These are phyloP conservation scores for Aspergillus bridgeri DNA, from an alignment of 495 filamentous ascomycete species.

Conservation along the genomic window DNA sequence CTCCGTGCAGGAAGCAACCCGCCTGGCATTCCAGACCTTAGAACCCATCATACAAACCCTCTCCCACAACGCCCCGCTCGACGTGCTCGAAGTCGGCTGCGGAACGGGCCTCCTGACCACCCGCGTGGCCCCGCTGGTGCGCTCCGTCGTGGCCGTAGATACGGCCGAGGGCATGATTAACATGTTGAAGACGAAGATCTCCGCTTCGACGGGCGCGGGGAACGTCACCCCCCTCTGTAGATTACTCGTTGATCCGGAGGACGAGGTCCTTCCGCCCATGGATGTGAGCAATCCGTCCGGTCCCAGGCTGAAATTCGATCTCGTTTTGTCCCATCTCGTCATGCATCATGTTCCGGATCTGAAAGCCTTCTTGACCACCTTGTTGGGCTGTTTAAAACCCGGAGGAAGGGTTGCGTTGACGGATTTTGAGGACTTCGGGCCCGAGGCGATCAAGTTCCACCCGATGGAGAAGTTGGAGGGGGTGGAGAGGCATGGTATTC, in stretches of 20 bases:
- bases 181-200: conserved; percentile 41
- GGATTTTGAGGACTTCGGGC: conserved; percentile 57
- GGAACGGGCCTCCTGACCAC: conserved; percentile 54
- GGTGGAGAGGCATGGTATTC: conserved; percentile 53
- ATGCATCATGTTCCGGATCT: conserved; percentile 53
- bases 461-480: conserved; percentile 48
- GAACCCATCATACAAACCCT: conserved; percentile 9
- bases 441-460: conserved; percentile 49
- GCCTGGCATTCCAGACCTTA: conserved; percentile 15
- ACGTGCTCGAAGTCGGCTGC: conserved; percentile 56
- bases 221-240: conserved; percentile 25
- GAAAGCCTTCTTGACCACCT: conserved; percentile 30
- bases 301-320: conserved; percentile 35
- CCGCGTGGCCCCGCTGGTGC: conserved; percentile 42
- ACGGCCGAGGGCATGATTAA: conserved; percentile 51
- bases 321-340: conserved; percentile 49
- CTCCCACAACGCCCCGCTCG: conserved; percentile 1
- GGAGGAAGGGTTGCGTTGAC: conserved; percentile 48
- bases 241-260: conserved; percentile 32
- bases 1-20: conserved; percentile 16
- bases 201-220: conserved; percentile 3
- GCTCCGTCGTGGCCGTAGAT: conserved; percentile 39
- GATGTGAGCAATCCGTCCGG: conserved; percentile 1
- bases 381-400: conserved; percentile 40
- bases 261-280: conserved; percentile 20